Conservation (phyloP, 2,329 filamentous ascomycete species). For the Coniochaeta sp. region DNA sequence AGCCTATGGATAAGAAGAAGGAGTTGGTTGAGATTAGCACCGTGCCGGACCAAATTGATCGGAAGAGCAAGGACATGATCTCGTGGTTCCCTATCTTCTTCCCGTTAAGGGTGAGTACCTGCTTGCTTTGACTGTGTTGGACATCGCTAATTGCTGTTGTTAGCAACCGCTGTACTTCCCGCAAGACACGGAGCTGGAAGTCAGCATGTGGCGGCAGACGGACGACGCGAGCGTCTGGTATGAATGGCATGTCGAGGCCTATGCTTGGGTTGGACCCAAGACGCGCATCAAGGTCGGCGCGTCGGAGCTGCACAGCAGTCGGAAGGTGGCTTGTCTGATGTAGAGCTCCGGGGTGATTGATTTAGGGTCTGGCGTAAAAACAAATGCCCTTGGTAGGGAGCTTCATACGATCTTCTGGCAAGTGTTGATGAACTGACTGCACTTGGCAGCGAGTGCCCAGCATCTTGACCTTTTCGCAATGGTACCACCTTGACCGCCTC, state of each 20-base stretch:
- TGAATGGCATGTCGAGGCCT: slow-evolving; percentile 92
- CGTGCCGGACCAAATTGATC: slow-evolving; percentile 83
- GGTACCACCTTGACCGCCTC: neutral
- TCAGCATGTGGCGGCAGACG: slow-evolving; percentile 94
- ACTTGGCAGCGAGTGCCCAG: neutral
- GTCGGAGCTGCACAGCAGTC: slow-evolving; percentile 62
- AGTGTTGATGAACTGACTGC: no score
- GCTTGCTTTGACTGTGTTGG: neutral
- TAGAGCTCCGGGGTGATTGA: slow-evolving; percentile 28
- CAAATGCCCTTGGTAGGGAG: no score
- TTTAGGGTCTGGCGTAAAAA: no score
- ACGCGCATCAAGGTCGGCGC: slow-evolving; percentile 58
- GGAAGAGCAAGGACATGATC: slow-evolving; percentile 96
- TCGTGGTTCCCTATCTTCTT: slow-evolving; percentile 99
- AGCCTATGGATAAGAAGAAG: slow-evolving; percentile 33
- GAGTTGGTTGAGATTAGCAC: slow-evolving; percentile 79
- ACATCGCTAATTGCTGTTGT: slow-evolving; percentile 6
- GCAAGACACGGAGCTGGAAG: slow-evolving; percentile 74
- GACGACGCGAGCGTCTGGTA: slow-evolving; percentile 98
- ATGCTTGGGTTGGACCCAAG: slow-evolving; percentile 54
- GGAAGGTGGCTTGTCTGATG: slow-evolving; percentile 66
- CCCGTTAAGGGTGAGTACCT: slow-evolving; percentile 69
- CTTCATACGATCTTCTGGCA: no score
- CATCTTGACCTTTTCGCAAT: neutral
- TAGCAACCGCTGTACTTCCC: slow-evolving; percentile 82